Evolutionary conservation across 257 asterid species (phyloP), one percentile per base, ranked within the genome.

Genomic region (Coffea canephora): DNA sequence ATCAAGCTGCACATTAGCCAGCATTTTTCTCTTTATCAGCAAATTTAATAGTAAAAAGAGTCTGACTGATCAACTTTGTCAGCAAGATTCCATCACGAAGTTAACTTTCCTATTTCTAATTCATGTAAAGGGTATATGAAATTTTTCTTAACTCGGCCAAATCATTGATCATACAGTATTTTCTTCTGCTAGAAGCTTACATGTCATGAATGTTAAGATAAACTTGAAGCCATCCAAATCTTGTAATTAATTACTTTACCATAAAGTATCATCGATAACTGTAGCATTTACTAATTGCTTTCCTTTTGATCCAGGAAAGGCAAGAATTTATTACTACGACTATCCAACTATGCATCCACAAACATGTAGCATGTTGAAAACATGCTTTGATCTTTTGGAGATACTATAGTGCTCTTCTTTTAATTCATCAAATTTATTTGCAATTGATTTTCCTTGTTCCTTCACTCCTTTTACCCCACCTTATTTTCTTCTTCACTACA

Each of bases 1-100:
- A 81, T 57, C 66, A 19, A 76, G 65, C 52, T 54, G 71, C 65
- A 55, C 64, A 71, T 74, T 19, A 55, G 59, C 54, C 74, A 76
- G 48, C 41, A 69, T 61, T 48, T 70, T 71, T 18, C 14, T 64
- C 79, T 62, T 16, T 25, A 19, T 27, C 18, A 27, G 61, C 77
- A 78, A n/a, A 46, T 25, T 25, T n/a, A 11, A 16, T 49, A 9
- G 64, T 9, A 41, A 52, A 45, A 36, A 18, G 18, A 31, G 10
- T n/a, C 25, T 3, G 15, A 4, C 77, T 69, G 46, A 81, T 45
- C 61, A 69, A 52, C 69, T 48, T 46, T 21, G 43, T 55, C 71
- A 25, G 70, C 43, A 69, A 48, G 19, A 67, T 62, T 31, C 16
- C 72, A 69, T 69, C 52, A 68, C 12, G 50, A 70, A 25, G 13